Percentiles rank a stretch among this genome's conserved stretches.
Evolutionary conservation across 352 stramenopile genomes (phyloP).

Genomic region (Globisporangium nodosum): DNA sequence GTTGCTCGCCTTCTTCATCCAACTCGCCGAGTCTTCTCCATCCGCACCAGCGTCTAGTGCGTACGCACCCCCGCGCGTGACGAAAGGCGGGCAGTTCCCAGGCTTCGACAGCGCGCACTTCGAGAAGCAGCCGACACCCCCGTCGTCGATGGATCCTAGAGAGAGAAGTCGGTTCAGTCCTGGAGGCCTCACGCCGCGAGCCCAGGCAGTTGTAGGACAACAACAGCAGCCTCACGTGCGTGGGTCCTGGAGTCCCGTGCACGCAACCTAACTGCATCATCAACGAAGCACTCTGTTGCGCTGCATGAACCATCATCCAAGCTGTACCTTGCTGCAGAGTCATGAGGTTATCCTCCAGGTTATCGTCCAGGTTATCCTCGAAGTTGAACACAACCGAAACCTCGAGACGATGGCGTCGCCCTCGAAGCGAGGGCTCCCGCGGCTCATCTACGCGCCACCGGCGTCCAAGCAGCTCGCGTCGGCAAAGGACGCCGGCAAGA

Average conservation of each 20-base stretch:
- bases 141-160: not conserved
- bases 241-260: conserved; percentile 9
- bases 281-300: too few species aligned
- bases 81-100: conserved; percentile 5
- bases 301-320: too few species aligned
- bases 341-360: too few species aligned
- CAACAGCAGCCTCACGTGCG: conserved; percentile 4
- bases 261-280: conserved; percentile 4
- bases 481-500: conserved; percentile 50
- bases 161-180: not conserved
- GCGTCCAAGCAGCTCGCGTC: conserved; percentile 35
- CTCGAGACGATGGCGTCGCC: conserved; percentile 1
- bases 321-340: too few species aligned
- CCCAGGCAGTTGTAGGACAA: not conserved
- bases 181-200: not conserved
- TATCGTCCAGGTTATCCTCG: too few species aligned
- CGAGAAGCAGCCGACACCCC: not conserved
- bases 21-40: conserved; percentile 20
- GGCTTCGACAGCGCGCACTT: not conserved
- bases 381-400: too few species aligned
- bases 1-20: conserved; percentile 53
- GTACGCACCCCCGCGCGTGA: not conserved
- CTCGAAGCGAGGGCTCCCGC: conserved; percentile 23
- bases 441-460: conserved; percentile 40
- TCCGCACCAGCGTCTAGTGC: not conserved